A percentile compares a stretch with the other conserved stretches of the same genome.
These are phyloP conservation scores for Sungouiozyma ichnusensis DNA, from an alignment of 805 yeast genomes.

Conservation along the genomic window DNA sequence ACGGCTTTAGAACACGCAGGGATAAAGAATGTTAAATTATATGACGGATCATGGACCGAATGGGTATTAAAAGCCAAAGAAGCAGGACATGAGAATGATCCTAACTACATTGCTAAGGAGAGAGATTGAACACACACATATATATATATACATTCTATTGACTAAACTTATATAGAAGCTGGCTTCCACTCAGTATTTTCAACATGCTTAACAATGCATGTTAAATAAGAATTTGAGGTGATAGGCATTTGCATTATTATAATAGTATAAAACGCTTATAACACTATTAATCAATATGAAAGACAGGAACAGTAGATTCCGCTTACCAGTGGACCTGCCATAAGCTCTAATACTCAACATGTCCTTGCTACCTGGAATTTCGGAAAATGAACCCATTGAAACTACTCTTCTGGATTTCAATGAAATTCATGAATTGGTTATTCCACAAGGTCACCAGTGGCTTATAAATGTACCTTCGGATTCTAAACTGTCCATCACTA, in stretches of 20 bases:
- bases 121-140: constrained; percentile 13
- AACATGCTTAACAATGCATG: no score
- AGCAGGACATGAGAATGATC: constrained; percentile 5
- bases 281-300: no score
- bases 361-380: constrained; percentile 10
- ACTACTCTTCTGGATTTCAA: not conserved
- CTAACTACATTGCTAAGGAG: constrained; percentile 14
- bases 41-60: constrained; percentile 79
- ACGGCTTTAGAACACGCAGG: constrained; percentile 57
- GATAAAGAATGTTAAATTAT: constrained; percentile 40
- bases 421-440: constrained; percentile 3
- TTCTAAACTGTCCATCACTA: constrained; percentile 29
- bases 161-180: not conserved
- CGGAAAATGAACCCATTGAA: constrained; percentile 10
- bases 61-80: constrained; percentile 21
- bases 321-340: no score
- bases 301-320: no score
- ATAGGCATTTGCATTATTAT: no score
- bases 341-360: not conserved
- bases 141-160: no score
- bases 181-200: not conserved
- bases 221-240: no score
- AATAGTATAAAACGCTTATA: no score
- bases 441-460: constrained; percentile 25
- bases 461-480: constrained; percentile 31